Evolutionary conservation across 805 yeast species (phyloP).

Genomic region (Saturnispora zaruensis): DNA sequence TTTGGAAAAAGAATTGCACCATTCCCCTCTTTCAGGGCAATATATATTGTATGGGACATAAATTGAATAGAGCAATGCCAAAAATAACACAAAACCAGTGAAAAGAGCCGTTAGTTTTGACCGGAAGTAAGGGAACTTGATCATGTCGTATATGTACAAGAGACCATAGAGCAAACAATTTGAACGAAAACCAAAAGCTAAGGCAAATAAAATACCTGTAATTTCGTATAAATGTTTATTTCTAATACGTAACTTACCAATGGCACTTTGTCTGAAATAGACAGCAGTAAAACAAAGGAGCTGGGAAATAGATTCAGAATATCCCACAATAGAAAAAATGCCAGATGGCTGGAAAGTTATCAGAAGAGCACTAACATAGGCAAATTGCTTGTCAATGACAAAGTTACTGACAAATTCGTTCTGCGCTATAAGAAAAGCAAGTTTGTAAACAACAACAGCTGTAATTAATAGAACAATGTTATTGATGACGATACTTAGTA

Average conservation of each 20-base stretch:
- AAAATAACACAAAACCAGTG: conserved; percentile 50
- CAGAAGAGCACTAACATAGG: conserved; percentile 25
- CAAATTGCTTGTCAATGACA: conserved; percentile 5
- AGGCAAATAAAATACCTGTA: conserved; percentile 47
- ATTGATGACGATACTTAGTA: conserved; percentile 40
- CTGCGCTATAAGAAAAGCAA: conserved; percentile 31
- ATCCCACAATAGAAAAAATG: conserved; percentile 62
- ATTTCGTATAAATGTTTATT: conserved; percentile 25
- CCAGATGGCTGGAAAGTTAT: conserved; percentile 72
- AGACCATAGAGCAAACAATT: conserved; percentile 71
- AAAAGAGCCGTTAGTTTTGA: conserved; percentile 29
- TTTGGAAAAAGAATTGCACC: conserved; percentile 60
- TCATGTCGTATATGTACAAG: conserved; percentile 51
- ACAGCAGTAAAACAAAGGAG: conserved; percentile 51
- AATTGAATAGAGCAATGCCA: conserved; percentile 39
- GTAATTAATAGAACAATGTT: conserved; percentile 46
- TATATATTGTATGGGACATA: conserved; percentile 45
- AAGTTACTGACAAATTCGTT: neutral
- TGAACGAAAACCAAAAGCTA: conserved; percentile 60
- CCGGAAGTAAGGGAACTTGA: conserved; percentile 5
- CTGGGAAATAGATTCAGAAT: conserved; percentile 69
- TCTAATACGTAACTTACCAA: conserved; percentile 7
- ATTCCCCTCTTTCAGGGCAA: conserved; percentile 67
- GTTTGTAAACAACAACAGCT: conserved; percentile 38
- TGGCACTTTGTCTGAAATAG: conserved; percentile 35